Evolutionary conservation across 2,329 filamentous ascomycete genomes (phyloP).

Genomic region (Colletotrichum shisoi): DNA sequence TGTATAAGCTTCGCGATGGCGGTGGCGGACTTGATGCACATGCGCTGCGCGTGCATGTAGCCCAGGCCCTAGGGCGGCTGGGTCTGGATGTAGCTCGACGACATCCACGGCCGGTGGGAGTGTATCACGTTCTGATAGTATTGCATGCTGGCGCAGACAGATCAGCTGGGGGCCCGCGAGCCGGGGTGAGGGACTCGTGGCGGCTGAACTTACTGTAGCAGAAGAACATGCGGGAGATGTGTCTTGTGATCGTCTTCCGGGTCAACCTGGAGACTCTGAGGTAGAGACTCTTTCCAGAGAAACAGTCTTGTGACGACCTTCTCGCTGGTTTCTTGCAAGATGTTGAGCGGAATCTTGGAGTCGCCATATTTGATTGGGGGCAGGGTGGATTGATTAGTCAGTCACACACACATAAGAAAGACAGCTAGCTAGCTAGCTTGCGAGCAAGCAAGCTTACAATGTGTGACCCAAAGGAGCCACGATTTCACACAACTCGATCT

Average conservation of each 20-base stretch:
- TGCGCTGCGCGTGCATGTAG: slow-evolving; percentile 40
- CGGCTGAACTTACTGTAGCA: slow-evolving; percentile 40
- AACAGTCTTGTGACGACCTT: slow-evolving; percentile 34
- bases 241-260: slow-evolving; percentile 35
- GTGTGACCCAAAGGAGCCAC: slow-evolving; percentile 43
- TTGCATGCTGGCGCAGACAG: slow-evolving; percentile 41
- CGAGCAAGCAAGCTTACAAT: slow-evolving; percentile 36
- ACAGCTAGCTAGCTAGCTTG: no score
- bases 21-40: slow-evolving; percentile 42
- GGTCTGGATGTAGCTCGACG: slow-evolving; percentile 39
- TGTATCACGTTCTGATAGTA: slow-evolving; percentile 44
- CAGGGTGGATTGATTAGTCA: not conserved
- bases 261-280: slow-evolving; percentile 40
- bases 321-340: slow-evolving; percentile 41
- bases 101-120: slow-evolving; percentile 44
- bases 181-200: no score
- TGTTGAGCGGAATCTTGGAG: slow-evolving; percentile 28
- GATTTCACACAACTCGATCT: slow-evolving; percentile 39
- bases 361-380: slow-evolving; percentile 40
- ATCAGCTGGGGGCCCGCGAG: not conserved
- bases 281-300: slow-evolving; percentile 41
- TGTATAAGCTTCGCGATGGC: slow-evolving; percentile 40
- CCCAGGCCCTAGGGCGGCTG: slow-evolving; percentile 42
- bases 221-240: slow-evolving; percentile 43
- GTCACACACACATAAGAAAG: no score